Percentiles rank a stretch among this genome's conserved stretches.
These are phyloP conservation scores for Aspergillus ochraceoroseus DNA, from an alignment of 2,329 filamentous ascomycete genomes.

Conservation along the genomic window DNA sequence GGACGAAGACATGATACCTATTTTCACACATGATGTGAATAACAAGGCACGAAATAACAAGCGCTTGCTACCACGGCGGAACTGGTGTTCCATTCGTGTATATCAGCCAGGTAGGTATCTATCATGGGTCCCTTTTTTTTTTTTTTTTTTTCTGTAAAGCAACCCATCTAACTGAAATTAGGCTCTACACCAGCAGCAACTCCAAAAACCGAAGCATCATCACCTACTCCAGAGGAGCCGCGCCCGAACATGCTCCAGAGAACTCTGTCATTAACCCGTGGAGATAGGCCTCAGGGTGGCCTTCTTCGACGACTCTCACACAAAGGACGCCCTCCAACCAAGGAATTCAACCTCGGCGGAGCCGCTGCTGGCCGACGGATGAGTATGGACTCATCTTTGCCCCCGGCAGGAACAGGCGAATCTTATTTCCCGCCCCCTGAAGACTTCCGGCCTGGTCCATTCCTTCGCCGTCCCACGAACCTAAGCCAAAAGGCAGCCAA, in stretches of 20 bases:
- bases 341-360: conserved; percentile 33
- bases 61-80: conserved; percentile 77
- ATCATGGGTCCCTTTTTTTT: no score
- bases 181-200: conserved; percentile 68
- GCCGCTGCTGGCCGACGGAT: conserved; percentile 27
- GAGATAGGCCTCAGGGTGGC: conserved; percentile 45
- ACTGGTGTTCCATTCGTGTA: conserved; percentile 89
- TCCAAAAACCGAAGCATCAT: conserved; percentile 50
- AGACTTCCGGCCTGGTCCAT: conserved; percentile 41
- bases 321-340: conserved; percentile 42
- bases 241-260: conserved; percentile 47
- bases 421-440: conserved; percentile 31
- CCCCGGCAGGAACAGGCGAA: conserved; percentile 29
- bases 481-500: conserved; percentile 59
- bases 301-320: conserved; percentile 48
- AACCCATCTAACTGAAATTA: conserved; percentile 44
- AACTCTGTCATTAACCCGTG: conserved; percentile 58
- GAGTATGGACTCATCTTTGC: conserved; percentile 35
- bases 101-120: conserved; percentile 64
- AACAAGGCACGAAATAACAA: conserved; percentile 89
- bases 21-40: conserved; percentile 86
- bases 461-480: conserved; percentile 67
- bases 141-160: no score
- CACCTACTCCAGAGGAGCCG: conserved; percentile 28
- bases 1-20: conserved; percentile 91